phyloP scores from a whole-genome alignment of 139 green algal species.

The Micractinium conductrix region DNA sequence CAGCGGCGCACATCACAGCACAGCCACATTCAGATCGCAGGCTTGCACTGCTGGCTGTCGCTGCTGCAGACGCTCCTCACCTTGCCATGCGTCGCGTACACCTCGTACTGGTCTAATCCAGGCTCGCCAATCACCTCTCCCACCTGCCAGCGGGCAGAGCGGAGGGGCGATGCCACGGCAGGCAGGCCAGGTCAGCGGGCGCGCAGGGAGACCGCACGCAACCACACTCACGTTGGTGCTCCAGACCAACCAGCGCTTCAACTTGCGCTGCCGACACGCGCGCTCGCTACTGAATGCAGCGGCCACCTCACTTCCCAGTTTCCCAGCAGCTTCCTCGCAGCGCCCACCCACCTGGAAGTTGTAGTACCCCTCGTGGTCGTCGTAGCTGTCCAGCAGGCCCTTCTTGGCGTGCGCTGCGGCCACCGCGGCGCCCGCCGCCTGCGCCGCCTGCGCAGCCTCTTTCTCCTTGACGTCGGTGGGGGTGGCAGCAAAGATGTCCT shows the following conservation, averaged over 20 bases:
- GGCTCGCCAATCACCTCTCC: slow-evolving; percentile 70
- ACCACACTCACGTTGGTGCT: too few species aligned
- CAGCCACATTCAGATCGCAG: too few species aligned
- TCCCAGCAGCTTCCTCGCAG: neutral
- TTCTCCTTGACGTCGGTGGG: slow-evolving; percentile 39
- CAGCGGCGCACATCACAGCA: too few species aligned
- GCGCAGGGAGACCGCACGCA: too few species aligned
- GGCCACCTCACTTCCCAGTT: neutral
- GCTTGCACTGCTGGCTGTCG: too few species aligned
- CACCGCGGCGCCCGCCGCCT: slow-evolving; percentile 1
- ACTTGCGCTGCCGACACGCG: too few species aligned
- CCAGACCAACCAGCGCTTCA: too few species aligned
- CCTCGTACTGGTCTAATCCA: slow-evolving; percentile 83
- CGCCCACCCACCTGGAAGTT: slow-evolving; percentile 86
- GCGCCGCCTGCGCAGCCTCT: neutral
- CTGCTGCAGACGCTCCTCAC: too few species aligned
- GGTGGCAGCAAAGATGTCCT: slow-evolving; percentile 80
- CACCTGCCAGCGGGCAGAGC: neutral
- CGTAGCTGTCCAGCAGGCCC: slow-evolving; percentile 86
- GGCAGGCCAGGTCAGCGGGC: neutral
- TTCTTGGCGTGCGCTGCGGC: neutral
- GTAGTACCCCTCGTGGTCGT: slow-evolving; percentile 98
- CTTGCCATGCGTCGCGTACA: slow-evolving; percentile 77
- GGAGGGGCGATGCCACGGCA: neutral
- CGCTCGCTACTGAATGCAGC: too few species aligned